Evolutionary conservation across 306 rosid genomes (phyloP).

Genomic region (Rosa multiflora): DNA sequence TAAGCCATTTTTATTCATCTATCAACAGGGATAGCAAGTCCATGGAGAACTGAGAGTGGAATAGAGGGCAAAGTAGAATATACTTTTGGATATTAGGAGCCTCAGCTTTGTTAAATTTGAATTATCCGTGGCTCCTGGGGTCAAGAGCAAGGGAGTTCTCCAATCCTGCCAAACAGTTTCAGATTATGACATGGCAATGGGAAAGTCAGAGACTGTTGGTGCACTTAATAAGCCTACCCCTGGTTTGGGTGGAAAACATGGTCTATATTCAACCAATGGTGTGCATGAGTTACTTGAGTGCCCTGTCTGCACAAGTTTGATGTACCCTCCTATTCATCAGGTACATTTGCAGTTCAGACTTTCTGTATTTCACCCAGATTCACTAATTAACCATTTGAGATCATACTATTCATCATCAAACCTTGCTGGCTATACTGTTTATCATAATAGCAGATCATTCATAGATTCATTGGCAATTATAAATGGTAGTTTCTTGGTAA

Average conservation of each 20-base stretch:
- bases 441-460: background rate
- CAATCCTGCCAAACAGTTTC: constrained; percentile 50
- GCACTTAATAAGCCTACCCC: constrained; percentile 37
- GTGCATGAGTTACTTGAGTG: constrained; percentile 87
- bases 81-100: constrained; percentile 21
- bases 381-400: background rate
- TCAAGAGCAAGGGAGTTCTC: constrained; percentile 62
- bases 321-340: constrained; percentile 98
- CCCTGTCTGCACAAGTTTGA: constrained; percentile 75
- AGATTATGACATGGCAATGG: constrained; percentile 53
- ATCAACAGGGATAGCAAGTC: constrained; percentile 29
- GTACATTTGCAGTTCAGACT: constrained; percentile 37
- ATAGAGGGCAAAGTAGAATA: constrained; percentile 23
- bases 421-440: background rate
- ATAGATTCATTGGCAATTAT: background rate
- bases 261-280: constrained; percentile 64
- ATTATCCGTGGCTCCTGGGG: constrained; percentile 69
- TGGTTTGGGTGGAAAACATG: constrained; percentile 54
- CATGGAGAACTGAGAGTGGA: constrained; percentile 26
- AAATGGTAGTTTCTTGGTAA: background rate
- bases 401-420: background rate
- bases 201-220: constrained; percentile 55
- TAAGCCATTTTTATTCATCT: constrained; percentile 11
- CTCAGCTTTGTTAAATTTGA: constrained; percentile 32
- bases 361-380: background rate